Evolutionary conservation across 306 rosid genomes (phyloP).

Genomic region (Potentilla sterilis): DNA sequence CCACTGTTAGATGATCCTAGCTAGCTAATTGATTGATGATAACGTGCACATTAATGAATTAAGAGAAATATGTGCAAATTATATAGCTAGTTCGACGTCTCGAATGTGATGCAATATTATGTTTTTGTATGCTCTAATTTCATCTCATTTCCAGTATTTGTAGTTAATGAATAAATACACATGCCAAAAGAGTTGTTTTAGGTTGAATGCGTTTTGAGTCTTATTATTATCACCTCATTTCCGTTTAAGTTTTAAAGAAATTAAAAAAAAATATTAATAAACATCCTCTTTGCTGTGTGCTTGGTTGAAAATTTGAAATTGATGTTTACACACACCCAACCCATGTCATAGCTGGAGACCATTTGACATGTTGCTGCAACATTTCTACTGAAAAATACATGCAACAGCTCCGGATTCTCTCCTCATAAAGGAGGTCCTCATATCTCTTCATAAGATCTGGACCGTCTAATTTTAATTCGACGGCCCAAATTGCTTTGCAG

Average conservation of each 20-base stretch:
- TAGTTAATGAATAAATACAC: too few species aligned
- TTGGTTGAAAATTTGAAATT: neutral
- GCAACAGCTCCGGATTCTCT: neutral
- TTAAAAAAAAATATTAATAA: too few species aligned
- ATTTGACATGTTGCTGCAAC: neutral
- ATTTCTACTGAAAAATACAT: neutral
- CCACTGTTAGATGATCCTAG: conserved; percentile 5
- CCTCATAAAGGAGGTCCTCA: too few species aligned
- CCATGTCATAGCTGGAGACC: neutral
- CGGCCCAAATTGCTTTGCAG: too few species aligned
- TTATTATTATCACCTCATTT: too few species aligned
- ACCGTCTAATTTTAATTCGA: too few species aligned
- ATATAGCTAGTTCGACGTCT: neutral
- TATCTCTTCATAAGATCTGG: too few species aligned
- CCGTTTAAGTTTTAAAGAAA: too few species aligned
- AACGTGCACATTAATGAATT: neutral
- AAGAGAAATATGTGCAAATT: neutral
- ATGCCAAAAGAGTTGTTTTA: too few species aligned
- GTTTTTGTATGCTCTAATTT: neutral
- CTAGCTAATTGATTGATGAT: neutral
- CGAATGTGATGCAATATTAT: neutral
- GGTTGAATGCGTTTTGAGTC: too few species aligned
- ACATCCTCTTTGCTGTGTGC: too few species aligned
- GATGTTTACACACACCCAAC: neutral
- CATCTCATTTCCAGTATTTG: neutral